Evolutionary conservation across 495 filamentous ascomycete species (phyloP), one percentile per base, ranked within the genome.

Genomic region (Xylaria castorea): DNA sequence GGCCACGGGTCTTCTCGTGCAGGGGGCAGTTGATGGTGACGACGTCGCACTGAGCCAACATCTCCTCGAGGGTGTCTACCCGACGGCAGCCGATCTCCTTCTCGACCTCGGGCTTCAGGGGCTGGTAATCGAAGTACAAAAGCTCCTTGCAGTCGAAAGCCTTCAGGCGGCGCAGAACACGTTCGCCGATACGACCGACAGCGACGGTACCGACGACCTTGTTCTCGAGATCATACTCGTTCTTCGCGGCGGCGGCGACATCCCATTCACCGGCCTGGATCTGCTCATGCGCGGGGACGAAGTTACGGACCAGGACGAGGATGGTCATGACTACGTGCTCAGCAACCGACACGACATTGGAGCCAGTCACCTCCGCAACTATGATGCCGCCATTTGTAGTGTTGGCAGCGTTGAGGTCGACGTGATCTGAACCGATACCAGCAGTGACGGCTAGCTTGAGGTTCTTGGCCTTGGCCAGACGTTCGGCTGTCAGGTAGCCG

Each of bases 21-120:
- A 99, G 89, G 72, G 96, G 96, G 90, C 95, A 98, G 90, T 99
- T 99, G 85, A 99, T 98, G 78, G 96, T 99, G 79, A 99, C 96
- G 53, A 99, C 93, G 76, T 99, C 96, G 83, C 95, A 98, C 89
- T 98, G 94, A 68, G 88, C 87, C 70, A 99, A 85, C 91, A 99
- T 92, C 84, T 99, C 96, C 88, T 98, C 95, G 75, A 99, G 90
- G 78, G 79, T 86, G 16, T 93, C 89, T 48, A 97, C 94, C 70
- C 96, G 90, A 77, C 96, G 89, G 88, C 92, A 95, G 81, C 96
- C 96, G 83, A 99, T 98, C 87, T 98, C 96, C 83, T 92, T 91
- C 90, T 99, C 96, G 76, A 91, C 86, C 86, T 97, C 94, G 68
- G 94, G 80, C 66, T 82, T 86, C 73, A 99, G 88, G 44, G 95